phyloP scores from a whole-genome alignment of 306 rosid species.

The Rosa persica region DNA sequence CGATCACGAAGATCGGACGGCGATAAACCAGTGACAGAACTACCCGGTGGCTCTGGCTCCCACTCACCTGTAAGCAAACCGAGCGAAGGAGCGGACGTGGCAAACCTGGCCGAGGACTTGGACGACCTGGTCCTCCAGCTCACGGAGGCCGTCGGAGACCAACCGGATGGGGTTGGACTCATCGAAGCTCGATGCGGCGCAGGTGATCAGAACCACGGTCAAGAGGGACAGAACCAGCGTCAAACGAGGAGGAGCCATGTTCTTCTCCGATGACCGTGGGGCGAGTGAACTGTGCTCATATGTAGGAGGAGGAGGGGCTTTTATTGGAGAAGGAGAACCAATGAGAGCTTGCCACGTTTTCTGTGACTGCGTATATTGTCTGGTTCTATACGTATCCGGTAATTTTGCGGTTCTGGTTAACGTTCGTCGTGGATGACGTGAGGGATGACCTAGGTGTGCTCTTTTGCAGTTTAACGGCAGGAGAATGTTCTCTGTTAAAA shows the following conservation, averaged over 20 bases:
- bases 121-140: conserved; percentile 47
- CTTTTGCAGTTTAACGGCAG: neutral
- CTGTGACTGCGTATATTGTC: neutral
- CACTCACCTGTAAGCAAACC: conserved; percentile 57
- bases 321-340: neutral
- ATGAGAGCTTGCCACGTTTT: neutral
- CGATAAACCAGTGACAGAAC: neutral
- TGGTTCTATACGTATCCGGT: neutral
- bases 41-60: neutral
- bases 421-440: neutral
- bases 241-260: conserved; percentile 52
- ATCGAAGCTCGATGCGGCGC: conserved; percentile 54
- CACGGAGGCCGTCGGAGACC: conserved; percentile 53
- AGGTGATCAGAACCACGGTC: conserved; percentile 22
- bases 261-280: conserved; percentile 13
- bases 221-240: conserved; percentile 32
- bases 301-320: neutral
- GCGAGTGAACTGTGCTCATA: neutral
- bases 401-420: neutral
- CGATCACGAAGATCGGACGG: neutral
- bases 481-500: neutral
- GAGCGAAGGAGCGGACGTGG: conserved; percentile 66
- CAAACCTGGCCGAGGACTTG: conserved; percentile 56
- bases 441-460: neutral
- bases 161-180: conserved; percentile 72